A percentile compares a stretch with the other conserved stretches of the same genome.
Evolutionary conservation across 805 yeast genomes (phyloP).

Genomic region (Metschnikowia kunwiensis): DNA sequence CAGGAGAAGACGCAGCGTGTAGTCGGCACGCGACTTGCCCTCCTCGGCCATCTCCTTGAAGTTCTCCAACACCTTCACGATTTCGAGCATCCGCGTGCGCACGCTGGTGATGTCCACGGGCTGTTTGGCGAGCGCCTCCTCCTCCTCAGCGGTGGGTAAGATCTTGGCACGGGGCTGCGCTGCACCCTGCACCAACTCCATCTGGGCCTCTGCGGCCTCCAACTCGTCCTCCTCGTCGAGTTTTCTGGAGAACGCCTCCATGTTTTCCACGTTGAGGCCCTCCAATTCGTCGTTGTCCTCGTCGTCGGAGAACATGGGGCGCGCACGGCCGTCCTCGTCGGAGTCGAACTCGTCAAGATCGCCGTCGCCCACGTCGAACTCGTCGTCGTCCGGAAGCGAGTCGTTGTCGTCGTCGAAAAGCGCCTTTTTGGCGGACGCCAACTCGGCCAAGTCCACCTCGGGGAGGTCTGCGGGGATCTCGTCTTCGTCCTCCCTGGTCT

Average conservation of each 20-base stretch:
- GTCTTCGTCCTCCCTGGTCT: conserved; percentile 15
- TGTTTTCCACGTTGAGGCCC: conserved; percentile 71
- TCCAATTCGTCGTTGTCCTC: conserved; percentile 54
- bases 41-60: conserved; percentile 79
- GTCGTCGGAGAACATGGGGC: conserved; percentile 79
- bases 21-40: conserved; percentile 83
- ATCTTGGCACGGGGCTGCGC: conserved; percentile 73
- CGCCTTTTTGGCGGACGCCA: conserved; percentile 66
- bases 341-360: conserved; percentile 44
- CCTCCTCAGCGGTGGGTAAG: conserved; percentile 69
- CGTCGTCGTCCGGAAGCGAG: conserved; percentile 39
- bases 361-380: conserved; percentile 35
- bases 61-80: conserved; percentile 90
- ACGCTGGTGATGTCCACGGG: conserved; percentile 77
- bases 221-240: conserved; percentile 57
- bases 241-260: conserved; percentile 71
- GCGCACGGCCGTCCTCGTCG: conserved; percentile 57
- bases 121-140: conserved; percentile 47
- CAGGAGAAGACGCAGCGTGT: conserved; percentile 68
- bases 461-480: conserved; percentile 44
- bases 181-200: conserved; percentile 50
- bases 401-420: conserved; percentile 74
- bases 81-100: conserved; percentile 92
- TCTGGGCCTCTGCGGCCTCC: conserved; percentile 47
- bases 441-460: conserved; percentile 64